Evolutionary conservation across 1,139 yeast species (phyloP).

Genomic region (Candida mesenterica): DNA sequence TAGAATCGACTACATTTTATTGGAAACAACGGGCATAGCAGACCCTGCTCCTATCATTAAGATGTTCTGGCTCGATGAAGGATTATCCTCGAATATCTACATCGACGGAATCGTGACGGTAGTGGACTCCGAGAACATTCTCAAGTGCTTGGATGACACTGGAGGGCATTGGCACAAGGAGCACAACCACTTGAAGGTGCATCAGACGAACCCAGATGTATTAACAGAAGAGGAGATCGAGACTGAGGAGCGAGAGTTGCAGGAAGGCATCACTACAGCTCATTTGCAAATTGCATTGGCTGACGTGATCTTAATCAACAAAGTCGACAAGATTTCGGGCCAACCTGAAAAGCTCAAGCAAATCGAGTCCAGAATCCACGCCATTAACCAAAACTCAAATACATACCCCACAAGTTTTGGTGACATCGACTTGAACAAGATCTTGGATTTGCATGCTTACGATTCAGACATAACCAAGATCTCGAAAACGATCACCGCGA

Average conservation of each 20-base stretch:
- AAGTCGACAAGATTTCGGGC: constrained; percentile 50
- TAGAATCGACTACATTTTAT: constrained; percentile 78
- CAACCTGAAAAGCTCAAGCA: constrained; percentile 18
- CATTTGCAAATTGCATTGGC: constrained; percentile 89
- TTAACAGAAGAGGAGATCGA: constrained; percentile 34
- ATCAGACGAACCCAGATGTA: constrained; percentile 24
- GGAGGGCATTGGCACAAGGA: constrained; percentile 64
- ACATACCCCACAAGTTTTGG: constrained; percentile 70
- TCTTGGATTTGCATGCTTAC: constrained; percentile 81
- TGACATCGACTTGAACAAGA: constrained; percentile 54
- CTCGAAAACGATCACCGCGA: constrained; percentile 15
- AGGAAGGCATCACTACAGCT: constrained; percentile 72
- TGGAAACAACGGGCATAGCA: constrained; percentile 98
- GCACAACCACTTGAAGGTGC: constrained; percentile 26
- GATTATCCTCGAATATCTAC: constrained; percentile 75
- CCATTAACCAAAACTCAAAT: constrained; percentile 70
- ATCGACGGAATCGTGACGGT: constrained; percentile 96
- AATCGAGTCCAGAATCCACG: constrained; percentile 38
- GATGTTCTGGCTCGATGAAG: constrained; percentile 97
- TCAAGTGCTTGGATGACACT: constrained; percentile 65
- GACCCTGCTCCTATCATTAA: constrained; percentile 96
- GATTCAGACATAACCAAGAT: constrained; percentile 45
- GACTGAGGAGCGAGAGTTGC: constrained; percentile 26
- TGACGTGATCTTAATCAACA: constrained; percentile 76
- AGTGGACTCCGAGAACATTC: constrained; percentile 72